These are phyloP conservation scores for Pestalotiopsis sp. DNA, from an alignment of 2,329 filamentous ascomycete species.

Conservation along the genomic window DNA sequence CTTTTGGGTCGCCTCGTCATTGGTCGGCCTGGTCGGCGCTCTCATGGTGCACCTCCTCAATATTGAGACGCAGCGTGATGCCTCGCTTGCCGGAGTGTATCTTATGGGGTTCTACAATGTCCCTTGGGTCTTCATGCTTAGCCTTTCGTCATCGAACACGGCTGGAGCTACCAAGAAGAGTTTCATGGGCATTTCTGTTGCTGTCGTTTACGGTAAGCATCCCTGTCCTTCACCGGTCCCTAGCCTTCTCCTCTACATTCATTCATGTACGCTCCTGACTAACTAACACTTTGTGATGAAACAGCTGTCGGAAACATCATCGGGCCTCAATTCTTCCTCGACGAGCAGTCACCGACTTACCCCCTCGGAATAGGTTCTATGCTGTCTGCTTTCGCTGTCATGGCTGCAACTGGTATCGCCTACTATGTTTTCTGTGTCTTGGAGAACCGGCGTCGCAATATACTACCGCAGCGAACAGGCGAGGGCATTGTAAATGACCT, in stretches of 20 bases:
- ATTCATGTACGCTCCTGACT: background rate
- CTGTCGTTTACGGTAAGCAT: conserved; percentile 25
- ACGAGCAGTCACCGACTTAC: conserved; percentile 29
- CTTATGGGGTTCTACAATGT: conserved; percentile 27
- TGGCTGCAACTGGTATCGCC: background rate
- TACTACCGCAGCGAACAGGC: background rate
- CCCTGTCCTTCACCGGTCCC: background rate
- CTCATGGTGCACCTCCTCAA: background rate
- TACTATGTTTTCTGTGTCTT: background rate
- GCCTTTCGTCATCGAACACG: conserved; percentile 31
- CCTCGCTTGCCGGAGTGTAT: background rate
- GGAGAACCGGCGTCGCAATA: background rate
- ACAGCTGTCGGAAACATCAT: conserved; percentile 30
- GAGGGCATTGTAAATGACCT: background rate
- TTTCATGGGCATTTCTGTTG: conserved; percentile 30
- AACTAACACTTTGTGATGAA: background rate
- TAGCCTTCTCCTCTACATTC: background rate
- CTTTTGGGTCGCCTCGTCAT: background rate
- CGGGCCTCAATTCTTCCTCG: conserved; percentile 31
- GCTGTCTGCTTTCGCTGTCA: conserved; percentile 26
- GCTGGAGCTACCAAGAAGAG: conserved; percentile 34
- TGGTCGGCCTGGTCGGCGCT: background rate
- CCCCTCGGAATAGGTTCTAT: conserved; percentile 29
- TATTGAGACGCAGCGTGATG: background rate
- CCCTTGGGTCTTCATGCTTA: conserved; percentile 30